Conservation (phyloP, 108 stramenopile species). For the Fragilariopsis cylindrus region DNA sequence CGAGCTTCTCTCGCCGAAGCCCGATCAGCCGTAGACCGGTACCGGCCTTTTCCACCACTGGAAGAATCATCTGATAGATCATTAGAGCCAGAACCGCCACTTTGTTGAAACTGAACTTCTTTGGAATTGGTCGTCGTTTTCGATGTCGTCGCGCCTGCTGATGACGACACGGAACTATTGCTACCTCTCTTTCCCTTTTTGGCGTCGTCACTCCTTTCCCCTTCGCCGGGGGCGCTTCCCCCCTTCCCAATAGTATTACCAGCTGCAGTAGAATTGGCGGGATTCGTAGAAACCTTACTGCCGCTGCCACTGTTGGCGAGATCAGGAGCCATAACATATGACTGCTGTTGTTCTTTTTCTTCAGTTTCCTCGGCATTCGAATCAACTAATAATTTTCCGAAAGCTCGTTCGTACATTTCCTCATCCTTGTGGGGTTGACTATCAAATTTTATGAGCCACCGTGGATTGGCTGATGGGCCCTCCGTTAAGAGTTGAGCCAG, state of each 20-base stretch:
- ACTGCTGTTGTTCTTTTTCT: conserved; percentile 24
- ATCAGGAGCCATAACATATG: neutral
- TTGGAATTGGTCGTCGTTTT: neutral
- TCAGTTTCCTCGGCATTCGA: neutral
- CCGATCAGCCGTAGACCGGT: neutral
- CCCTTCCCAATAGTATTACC: neutral
- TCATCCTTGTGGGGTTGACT: conserved; percentile 49
- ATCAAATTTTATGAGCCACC: conserved; percentile 51
- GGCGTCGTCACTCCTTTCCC: conserved; percentile 23
- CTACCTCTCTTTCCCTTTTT: conserved; percentile 12
- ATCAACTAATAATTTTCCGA: conserved; percentile 30
- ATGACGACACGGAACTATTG: neutral
- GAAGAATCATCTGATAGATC: conserved; percentile 6
- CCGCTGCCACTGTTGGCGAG: neutral
- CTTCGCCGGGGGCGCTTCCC: conserved; percentile 26
- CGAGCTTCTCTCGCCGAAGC: conserved; percentile 44
- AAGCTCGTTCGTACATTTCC: conserved; percentile 50
- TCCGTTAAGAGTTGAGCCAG: conserved; percentile 45
- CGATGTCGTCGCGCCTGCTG: neutral
- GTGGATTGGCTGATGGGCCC: conserved; percentile 41
- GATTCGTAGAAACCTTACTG: neutral
- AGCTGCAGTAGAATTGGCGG: no score
- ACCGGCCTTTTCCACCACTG: neutral
- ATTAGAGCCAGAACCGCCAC: neutral
- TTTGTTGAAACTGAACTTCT: neutral